These are phyloP conservation scores for Flaveria robusta DNA, from an alignment of 129 eudicot species.

Conservation along the genomic window DNA sequence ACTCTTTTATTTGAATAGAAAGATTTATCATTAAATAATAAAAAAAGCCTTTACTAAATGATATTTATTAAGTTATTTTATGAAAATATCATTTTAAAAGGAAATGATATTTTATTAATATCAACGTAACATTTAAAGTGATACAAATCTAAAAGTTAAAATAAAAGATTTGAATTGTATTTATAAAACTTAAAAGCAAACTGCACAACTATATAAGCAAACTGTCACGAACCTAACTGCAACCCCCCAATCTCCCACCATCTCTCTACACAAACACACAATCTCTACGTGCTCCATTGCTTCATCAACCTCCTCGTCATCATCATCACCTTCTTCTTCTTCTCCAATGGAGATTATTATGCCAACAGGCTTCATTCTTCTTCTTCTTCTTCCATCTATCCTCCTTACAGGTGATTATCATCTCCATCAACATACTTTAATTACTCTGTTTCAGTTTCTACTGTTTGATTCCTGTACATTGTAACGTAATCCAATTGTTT, in stretches of 20 bases:
- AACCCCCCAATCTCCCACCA: slow-evolving; percentile 29
- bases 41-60: no score
- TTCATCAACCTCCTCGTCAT: background rate
- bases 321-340: slow-evolving; percentile 4
- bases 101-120: no score
- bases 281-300: slow-evolving; percentile 11
- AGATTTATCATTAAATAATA: no score
- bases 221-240: slow-evolving; percentile 31
- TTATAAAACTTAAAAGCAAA: no score
- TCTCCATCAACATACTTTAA: background rate
- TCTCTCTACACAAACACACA: slow-evolving; percentile 31
- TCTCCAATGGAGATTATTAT: slow-evolving; percentile 17
- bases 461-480: background rate
- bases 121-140: no score
- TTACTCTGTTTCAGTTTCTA: background rate
- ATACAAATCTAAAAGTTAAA: no score
- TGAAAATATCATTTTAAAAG: no score
- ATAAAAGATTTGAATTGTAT: no score
- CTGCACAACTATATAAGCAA: background rate
- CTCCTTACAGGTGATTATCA: slow-evolving; percentile 30
- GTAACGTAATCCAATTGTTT: background rate
- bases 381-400: slow-evolving; percentile 1
- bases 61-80: no score
- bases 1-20: no score
- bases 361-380: slow-evolving; percentile 7